A percentile compares a stretch with the other conserved stretches of the same genome.
Evolutionary conservation across 495 filamentous ascomycete genomes (phyloP).

Genomic region (Trichodelitschia bisporula): DNA sequence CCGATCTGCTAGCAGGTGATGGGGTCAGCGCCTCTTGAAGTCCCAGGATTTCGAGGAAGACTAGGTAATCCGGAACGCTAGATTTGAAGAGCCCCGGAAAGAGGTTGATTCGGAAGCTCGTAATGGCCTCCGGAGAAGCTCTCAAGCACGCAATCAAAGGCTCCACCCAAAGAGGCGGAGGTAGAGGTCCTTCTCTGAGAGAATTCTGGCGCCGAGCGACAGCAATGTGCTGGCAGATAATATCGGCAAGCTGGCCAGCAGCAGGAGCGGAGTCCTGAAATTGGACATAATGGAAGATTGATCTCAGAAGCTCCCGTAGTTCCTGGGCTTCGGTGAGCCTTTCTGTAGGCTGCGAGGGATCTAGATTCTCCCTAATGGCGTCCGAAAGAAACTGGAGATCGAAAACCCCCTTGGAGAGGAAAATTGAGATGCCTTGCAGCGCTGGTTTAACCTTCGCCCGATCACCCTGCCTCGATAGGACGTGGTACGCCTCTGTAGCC

Average conservation of each 20-base stretch:
- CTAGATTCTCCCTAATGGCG: too few species aligned
- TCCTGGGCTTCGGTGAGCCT: too few species aligned
- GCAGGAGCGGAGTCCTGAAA: too few species aligned
- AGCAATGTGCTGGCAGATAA: too few species aligned
- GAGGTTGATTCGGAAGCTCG: not conserved
- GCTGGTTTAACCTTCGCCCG: slow-evolving; percentile 33
- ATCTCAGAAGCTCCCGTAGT: too few species aligned
- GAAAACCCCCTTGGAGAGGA: slow-evolving; percentile 26
- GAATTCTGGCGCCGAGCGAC: too few species aligned
- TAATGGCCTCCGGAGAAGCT: slow-evolving; percentile 10
- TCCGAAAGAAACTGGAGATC: slow-evolving; percentile 19
- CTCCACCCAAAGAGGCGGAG: too few species aligned
- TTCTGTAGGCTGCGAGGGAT: too few species aligned
- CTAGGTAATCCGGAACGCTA: slow-evolving; percentile 14
- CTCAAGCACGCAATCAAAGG: too few species aligned
- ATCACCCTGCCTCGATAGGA: slow-evolving; percentile 15
- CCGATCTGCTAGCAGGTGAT: slow-evolving; percentile 1
- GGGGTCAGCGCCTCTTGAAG: slow-evolving; percentile 11
- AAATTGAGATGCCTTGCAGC: slow-evolving; percentile 31
- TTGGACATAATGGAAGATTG: too few species aligned
- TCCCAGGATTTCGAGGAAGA: slow-evolving; percentile 7
- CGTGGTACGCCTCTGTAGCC: slow-evolving; percentile 24
- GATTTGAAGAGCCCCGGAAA: slow-evolving; percentile 19
- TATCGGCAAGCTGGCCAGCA: too few species aligned
- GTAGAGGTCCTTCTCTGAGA: too few species aligned